Conservation (phyloP, 345 rosid species). For the Ailanthus altissimus region DNA sequence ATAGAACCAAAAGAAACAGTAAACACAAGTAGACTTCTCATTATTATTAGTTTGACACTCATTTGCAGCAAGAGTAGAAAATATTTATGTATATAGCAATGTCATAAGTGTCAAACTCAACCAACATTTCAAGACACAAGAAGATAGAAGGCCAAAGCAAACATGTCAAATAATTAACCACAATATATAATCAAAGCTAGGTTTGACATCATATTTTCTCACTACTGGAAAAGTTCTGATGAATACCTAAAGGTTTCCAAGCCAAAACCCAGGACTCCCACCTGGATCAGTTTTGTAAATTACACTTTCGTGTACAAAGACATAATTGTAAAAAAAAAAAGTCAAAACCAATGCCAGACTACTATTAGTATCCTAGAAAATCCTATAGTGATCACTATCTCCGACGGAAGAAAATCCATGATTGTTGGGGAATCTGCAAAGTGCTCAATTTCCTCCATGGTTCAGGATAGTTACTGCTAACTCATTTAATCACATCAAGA, state of each 20-base stretch:
- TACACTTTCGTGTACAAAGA: not conserved
- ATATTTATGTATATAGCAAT: not conserved
- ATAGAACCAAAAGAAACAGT: not conserved
- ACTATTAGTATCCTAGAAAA: constrained; percentile 1
- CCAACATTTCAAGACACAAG: not conserved
- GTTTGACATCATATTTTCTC: not conserved
- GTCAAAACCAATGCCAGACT: not conserved
- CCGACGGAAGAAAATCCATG: not conserved
- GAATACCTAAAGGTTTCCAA: not conserved
- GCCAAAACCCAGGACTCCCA: not conserved
- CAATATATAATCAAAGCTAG: not conserved
- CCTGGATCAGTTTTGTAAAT: not conserved
- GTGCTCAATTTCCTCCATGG: not conserved
- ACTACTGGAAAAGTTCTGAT: not conserved
- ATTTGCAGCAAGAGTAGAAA: not conserved
- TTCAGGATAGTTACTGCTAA: constrained; percentile 3
- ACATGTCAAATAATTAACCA: not conserved
- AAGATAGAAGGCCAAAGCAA: not conserved
- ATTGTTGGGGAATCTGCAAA: not conserved
- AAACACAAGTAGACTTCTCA: not conserved
- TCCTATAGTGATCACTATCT: not conserved
- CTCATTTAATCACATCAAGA: not conserved
- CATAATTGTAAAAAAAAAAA: not conserved
- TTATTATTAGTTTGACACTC: not conserved
- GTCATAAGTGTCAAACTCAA: not conserved